These are phyloP conservation scores for Penicillium decumbens DNA, from an alignment of 2,329 filamentous ascomycete genomes.

Conservation along the genomic window DNA sequence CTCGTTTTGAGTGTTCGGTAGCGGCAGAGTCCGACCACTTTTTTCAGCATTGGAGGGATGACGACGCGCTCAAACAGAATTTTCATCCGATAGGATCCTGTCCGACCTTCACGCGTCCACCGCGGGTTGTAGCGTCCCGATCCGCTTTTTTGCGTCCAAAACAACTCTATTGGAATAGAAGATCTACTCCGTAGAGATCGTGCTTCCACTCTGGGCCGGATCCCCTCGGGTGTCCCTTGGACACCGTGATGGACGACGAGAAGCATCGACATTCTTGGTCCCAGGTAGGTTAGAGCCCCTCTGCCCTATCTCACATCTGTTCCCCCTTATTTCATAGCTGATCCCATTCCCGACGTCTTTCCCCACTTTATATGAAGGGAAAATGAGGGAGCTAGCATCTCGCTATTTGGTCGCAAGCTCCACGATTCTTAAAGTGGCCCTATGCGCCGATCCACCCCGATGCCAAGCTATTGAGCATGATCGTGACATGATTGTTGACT, in stretches of 20 bases:
- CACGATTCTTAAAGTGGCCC: not conserved
- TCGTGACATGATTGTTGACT: not conserved
- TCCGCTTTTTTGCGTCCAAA: not conserved
- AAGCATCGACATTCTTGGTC: not conserved
- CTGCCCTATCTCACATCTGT: not conserved
- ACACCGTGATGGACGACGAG: not conserved
- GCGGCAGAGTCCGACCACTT: not conserved
- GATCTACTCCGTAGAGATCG: not conserved
- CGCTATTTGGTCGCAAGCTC: not conserved
- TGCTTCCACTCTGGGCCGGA: not conserved
- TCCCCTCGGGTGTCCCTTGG: not conserved
- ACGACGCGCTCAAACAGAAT: not conserved
- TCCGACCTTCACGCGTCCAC: not conserved
- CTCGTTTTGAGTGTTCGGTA: not conserved
- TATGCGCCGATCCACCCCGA: not conserved
- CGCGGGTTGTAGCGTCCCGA: conserved; percentile 1
- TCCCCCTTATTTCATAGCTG: not conserved
- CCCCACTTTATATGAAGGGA: not conserved
- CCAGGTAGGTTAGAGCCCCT: conserved; percentile 5
- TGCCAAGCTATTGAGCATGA: not conserved
- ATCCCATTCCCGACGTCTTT: not conserved
- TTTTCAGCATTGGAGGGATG: not conserved
- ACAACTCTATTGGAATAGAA: not conserved
- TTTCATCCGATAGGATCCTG: not conserved
- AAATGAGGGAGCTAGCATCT: not conserved